Conservation (phyloP, 441 rosid genomes). For the Adansonia grandidieri region DNA sequence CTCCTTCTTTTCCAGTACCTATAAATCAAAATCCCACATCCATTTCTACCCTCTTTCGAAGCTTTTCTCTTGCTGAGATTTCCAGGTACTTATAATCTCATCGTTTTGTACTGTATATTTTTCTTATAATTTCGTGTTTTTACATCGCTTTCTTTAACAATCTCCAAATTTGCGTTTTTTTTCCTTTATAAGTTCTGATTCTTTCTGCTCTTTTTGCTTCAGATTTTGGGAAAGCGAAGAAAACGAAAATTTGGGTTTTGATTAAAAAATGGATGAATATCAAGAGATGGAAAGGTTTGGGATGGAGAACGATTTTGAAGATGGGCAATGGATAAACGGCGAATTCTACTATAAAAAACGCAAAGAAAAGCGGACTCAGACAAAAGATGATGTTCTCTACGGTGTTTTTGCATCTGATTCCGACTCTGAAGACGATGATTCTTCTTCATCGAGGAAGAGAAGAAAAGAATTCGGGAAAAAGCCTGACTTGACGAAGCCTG, state of each 20-base stretch:
- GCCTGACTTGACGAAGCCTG: conserved; percentile 70
- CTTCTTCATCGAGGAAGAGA: conserved; percentile 44
- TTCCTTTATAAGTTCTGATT: neutral
- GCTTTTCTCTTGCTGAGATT: neutral
- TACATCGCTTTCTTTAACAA: neutral
- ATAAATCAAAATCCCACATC: neutral
- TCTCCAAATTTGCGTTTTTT: neutral
- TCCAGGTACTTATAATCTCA: neutral
- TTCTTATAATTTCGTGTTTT: neutral
- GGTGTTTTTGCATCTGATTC: conserved; percentile 67
- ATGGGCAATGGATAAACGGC: conserved; percentile 64
- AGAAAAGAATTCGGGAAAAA: conserved; percentile 51
- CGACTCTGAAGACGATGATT: conserved; percentile 59
- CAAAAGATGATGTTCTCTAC: conserved; percentile 66
- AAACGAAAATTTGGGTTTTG: neutral
- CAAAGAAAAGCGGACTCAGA: conserved; percentile 68
- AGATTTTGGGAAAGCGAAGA: neutral
- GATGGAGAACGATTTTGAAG: conserved; percentile 88
- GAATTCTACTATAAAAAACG: conserved; percentile 65
- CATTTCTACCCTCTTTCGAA: neutral
- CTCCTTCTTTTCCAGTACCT: neutral
- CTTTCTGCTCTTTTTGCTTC: neutral
- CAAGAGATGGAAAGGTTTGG: conserved; percentile 85
- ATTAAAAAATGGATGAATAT: conserved; percentile 62
- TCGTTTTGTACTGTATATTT: neutral